Evolutionary conservation across 2,329 filamentous ascomycete species (phyloP).

Genomic region (Cladorrhinum sp.): DNA sequence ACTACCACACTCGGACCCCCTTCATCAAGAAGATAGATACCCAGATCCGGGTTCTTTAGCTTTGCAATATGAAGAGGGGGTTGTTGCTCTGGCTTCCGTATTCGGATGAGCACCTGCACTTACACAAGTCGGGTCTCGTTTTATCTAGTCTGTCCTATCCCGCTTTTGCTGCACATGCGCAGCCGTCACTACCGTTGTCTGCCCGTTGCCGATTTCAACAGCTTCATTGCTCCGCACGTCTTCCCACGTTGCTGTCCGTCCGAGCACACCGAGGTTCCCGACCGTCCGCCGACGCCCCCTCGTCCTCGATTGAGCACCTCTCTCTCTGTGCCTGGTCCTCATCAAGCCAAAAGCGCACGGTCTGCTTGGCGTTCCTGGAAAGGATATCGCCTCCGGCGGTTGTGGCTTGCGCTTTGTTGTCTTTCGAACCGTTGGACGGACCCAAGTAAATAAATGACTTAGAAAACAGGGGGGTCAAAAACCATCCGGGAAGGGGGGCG

Average conservation of each 20-base stretch:
- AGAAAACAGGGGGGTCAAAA: no score
- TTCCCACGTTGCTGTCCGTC: background rate
- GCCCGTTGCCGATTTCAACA: background rate
- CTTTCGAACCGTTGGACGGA: no score
- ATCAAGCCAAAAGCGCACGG: background rate
- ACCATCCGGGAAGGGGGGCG: no score
- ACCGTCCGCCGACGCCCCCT: background rate
- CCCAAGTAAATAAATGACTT: no score
- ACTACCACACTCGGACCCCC: no score
- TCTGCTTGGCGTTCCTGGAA: background rate
- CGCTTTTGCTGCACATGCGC: background rate
- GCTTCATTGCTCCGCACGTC: background rate
- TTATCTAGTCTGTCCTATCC: no score
- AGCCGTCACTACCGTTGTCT: background rate
- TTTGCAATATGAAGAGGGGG: no score
- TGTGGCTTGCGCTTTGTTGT: background rate
- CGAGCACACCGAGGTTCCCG: background rate
- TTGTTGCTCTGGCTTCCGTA: no score
- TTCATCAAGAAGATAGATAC: no score
- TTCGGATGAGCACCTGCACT: no score
- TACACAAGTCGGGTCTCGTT: background rate
- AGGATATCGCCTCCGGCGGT: background rate
- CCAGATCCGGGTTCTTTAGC: no score
- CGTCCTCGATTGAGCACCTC: no score
- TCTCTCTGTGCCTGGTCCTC: background rate